Conservation (phyloP, 23 red algal species). For the Gracilariopsis chorda region DNA sequence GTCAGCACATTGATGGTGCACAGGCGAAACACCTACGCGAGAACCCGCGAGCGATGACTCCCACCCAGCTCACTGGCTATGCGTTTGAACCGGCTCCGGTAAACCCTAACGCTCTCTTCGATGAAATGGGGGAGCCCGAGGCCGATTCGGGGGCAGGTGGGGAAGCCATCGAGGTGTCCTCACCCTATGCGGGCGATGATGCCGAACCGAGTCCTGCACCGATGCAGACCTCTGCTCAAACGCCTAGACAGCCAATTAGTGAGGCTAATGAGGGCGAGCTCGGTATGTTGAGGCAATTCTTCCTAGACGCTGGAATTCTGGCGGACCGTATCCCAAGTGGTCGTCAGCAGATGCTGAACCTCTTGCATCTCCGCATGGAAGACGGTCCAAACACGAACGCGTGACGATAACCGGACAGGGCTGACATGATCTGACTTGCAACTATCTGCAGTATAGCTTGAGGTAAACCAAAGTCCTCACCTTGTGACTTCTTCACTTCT, state of each 20-base stretch:
- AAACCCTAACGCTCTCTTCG: not conserved
- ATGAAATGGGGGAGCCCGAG: not conserved
- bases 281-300: not conserved
- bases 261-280: not conserved
- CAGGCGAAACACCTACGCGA: not conserved
- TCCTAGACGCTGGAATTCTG: not conserved
- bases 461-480: not conserved
- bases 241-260: not conserved
- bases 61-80: not conserved
- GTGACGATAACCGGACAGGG: not conserved
- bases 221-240: not conserved
- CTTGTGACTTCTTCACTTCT: not conserved
- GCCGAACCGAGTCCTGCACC: not conserved
- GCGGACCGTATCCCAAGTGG: not conserved
- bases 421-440: not conserved
- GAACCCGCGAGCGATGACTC: not conserved
- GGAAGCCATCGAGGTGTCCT: not conserved
- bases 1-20: not conserved
- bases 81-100: not conserved
- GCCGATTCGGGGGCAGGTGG: not conserved
- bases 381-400: not conserved
- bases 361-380: not conserved
- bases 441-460: not conserved
- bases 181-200: not conserved
- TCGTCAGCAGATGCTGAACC: not conserved